Evolutionary conservation across 805 yeast genomes (phyloP).

Genomic region (Wickerhamomyces hampshirensis): DNA sequence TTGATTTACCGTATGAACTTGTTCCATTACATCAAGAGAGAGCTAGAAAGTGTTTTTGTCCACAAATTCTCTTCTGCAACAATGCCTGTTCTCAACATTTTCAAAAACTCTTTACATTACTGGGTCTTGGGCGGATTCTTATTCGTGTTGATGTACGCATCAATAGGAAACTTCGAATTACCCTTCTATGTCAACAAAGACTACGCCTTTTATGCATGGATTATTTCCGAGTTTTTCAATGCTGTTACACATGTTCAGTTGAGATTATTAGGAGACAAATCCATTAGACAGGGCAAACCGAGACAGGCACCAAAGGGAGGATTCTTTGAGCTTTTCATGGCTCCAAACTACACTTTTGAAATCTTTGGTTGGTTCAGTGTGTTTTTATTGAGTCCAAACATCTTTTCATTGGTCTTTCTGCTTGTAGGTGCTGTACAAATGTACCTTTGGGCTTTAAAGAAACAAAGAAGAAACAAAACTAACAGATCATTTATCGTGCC

Average conservation of each 20-base stretch:
- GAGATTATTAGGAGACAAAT: constrained; percentile 39
- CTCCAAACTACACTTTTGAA: constrained; percentile 95
- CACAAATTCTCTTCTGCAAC: constrained; percentile 86
- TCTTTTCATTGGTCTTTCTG: constrained; percentile 70
- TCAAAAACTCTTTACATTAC: constrained; percentile 88
- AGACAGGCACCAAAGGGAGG: constrained; percentile 63
- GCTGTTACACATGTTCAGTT: constrained; percentile 66
- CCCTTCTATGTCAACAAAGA: constrained; percentile 25
- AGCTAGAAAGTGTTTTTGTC: constrained; percentile 76
- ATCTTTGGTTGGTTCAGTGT: constrained; percentile 67
- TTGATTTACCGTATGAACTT: constrained; percentile 43
- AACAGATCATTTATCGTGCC: constrained; percentile 76
- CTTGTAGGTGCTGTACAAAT: constrained; percentile 73
- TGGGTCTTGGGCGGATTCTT: constrained; percentile 83
- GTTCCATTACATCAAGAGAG: constrained; percentile 83
- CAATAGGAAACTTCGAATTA: constrained; percentile 59
- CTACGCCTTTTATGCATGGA: constrained; percentile 17
- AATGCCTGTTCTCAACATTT: constrained; percentile 84
- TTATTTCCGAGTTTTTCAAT: constrained; percentile 66
- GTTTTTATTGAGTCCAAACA: constrained; percentile 68
- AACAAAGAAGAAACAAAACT: constrained; percentile 76
- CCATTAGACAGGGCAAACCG: constrained; percentile 29
- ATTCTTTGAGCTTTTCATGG: constrained; percentile 74
- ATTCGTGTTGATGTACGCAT: constrained; percentile 39
- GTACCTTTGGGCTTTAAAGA: constrained; percentile 89